Base-by-base conservation (phyloP, 192 early-diverging fungal species). In the Coemansia sp. region DNA sequence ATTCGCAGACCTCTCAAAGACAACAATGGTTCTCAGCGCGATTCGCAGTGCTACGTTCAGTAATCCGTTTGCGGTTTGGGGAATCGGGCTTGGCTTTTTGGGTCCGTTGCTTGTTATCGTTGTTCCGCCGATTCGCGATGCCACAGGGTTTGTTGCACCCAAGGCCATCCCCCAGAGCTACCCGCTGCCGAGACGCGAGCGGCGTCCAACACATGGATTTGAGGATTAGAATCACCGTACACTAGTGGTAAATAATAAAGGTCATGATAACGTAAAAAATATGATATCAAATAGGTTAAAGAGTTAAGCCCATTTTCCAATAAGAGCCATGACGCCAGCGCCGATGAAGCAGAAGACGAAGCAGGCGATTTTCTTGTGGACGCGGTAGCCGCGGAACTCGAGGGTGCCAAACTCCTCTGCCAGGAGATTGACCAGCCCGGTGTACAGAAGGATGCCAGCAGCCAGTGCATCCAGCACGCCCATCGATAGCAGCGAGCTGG, bases 371-470 rank as follows among this genome's bases (percentile, higher is more conserved):
- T 92, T 88, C 28, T 69, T 60, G 2, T 27, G 6, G 1, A 40
- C 38, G n/a, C 79, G 55, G 22, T 74, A 68, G 22, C 76, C 76
- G n/a, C 78, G 70, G 70, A 91, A 92, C 15, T 71, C 61, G 10
- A 78, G 62, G 55, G 77, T 75, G 64, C 83, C 81, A 65, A 91
- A 85, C 71, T 91, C 87, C 19, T 86, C 81, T 22, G 85, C 86
- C 41, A 93, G 82, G 27, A 93, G 67, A 4, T 88, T 87, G 20
- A 87, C 86, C 56, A 86, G 85, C n/a, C 87, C 87, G 22, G 86
- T 85, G 83, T 93, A 93, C 3, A 92, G 30, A 33, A 94, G 68
- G 37, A 93, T 92, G 57, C 91, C 91, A n/a, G 89, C 88, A 13
- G 88, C 85, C n/a, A 92, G 67, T 33, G 87, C 83, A 67, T 94